Conservation (phyloP, 179 eudicot species). For the Beta corolliflora region DNA sequence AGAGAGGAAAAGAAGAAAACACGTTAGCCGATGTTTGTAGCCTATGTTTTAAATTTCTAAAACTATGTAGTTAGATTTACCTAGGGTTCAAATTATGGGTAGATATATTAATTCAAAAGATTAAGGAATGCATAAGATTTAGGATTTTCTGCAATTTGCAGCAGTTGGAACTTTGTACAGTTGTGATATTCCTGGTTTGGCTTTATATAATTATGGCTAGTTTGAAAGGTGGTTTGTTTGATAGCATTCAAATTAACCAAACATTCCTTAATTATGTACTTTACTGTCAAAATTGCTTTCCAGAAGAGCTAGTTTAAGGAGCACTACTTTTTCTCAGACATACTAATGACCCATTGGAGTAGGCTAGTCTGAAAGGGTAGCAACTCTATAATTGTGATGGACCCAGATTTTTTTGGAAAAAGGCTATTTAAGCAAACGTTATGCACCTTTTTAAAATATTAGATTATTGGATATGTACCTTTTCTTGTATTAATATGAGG, state of each 20-base stretch:
- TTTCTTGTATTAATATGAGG: background rate
- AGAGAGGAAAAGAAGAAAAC: background rate
- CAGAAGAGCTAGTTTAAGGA: slow-evolving; percentile 15
- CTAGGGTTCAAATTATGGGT: slow-evolving; percentile 30
- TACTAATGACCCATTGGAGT: slow-evolving; percentile 23
- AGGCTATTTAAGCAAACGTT: background rate
- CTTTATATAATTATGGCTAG: slow-evolving; percentile 19
- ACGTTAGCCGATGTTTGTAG: slow-evolving; percentile 22
- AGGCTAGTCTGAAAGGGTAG: slow-evolving; percentile 13
- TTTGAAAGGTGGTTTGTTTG: slow-evolving; percentile 20
- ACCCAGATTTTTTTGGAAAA: background rate
- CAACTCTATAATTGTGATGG: slow-evolving; percentile 17
- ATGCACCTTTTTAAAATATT: background rate
- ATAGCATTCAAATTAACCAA: slow-evolving; percentile 1
- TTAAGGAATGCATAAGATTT: slow-evolving; percentile 25
- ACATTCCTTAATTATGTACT: slow-evolving; percentile 11
- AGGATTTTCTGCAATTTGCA: slow-evolving; percentile 29
- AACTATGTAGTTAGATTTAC: slow-evolving; percentile 31
- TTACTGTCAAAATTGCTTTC: slow-evolving; percentile 21
- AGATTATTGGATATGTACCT: background rate
- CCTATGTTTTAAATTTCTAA: slow-evolving; percentile 23
- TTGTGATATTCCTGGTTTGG: slow-evolving; percentile 32
- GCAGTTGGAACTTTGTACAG: slow-evolving; percentile 36
- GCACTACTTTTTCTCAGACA: slow-evolving; percentile 25
- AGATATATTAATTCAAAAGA: slow-evolving; percentile 29